Evolutionary conservation across 1,139 yeast genomes (phyloP), one percentile per base, ranked within the genome.

Genomic region (Scheffersomyces cryptocercus): DNA sequence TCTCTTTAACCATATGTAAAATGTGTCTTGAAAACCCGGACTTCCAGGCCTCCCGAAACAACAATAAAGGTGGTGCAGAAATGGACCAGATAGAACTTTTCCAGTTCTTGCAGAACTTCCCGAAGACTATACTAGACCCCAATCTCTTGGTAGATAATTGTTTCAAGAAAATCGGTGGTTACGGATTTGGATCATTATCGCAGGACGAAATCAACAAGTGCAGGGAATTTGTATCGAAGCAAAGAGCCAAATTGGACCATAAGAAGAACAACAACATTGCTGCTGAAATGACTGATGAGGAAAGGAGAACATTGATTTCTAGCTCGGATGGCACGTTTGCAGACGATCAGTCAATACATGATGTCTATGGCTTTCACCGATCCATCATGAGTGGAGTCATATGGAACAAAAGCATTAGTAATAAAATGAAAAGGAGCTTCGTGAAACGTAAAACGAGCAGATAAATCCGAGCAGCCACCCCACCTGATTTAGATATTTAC

Each of bases 21-120:
- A 67, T 85, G 52, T 77, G 93, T 47, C 89, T 88, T 51, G 88
- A 88, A 26, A 77, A 81, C 48, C 77, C 57, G 45, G 77, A 51
- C 48, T 81, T 54, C 51, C 59, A 58, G 43, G 45, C 41, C 4
- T 47, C 62, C 6, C 54, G 59, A 13, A 45, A 44, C 29, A 39
- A 34, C 8, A 39, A 44, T n/a, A 36, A 38, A 15, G 51, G 42
- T 8, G 59, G 60, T 10, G 51, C 59, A 2, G 77, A 72, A 43
- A 66, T 72, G 44, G 93, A 85, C 54, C 95, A 87, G 51, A 85
- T 88, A 71, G 98, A 91, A 61, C 70, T 89, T 24, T 91, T 91
- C 58, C 97, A 91, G 65, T 73, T 83, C 39, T 79, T 93, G 58
- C 99, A 93, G 62, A 83, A 85, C 49, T 80, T 77, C 36, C 99